Percentiles rank a stretch among this genome's conserved stretches.
Conservation (phyloP, 2,329 filamentous ascomycete species). For the Phoma sp. region DNA sequence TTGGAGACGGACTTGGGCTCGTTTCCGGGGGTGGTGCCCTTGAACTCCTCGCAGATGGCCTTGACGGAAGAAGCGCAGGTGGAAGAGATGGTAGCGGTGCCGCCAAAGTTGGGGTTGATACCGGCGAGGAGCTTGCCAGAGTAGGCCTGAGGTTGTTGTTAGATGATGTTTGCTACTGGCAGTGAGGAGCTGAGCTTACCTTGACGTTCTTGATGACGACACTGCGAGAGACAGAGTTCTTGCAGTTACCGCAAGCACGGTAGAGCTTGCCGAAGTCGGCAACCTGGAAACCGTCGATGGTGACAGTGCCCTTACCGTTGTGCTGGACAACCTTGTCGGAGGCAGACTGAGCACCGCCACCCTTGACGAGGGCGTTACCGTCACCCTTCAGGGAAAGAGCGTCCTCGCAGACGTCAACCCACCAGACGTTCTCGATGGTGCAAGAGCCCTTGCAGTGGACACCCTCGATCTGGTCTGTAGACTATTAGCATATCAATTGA, state of each 20-base stretch:
- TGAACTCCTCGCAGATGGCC: conserved; percentile 46
- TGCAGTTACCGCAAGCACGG: conserved; percentile 58
- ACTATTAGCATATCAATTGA: neutral
- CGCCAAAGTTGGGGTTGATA: conserved; percentile 62
- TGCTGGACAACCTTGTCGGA: conserved; percentile 55
- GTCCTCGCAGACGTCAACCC: conserved; percentile 53
- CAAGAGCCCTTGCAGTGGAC: conserved; percentile 61
- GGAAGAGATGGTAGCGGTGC: conserved; percentile 55
- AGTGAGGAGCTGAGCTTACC: conserved; percentile 47
- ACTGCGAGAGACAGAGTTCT: conserved; percentile 56
- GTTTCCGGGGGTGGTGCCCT: conserved; percentile 39
- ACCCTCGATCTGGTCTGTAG: conserved; percentile 55
- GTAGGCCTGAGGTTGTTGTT: conserved; percentile 32
- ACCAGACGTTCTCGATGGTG: conserved; percentile 58
- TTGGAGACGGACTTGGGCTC: conserved; percentile 41
- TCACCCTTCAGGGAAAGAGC: conserved; percentile 48
- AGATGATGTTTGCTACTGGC: neutral
- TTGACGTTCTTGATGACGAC: conserved; percentile 56
- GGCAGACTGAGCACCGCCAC: conserved; percentile 51
- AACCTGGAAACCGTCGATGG: conserved; percentile 47
- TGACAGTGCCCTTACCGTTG: conserved; percentile 48
- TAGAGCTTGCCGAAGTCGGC: conserved; percentile 54
- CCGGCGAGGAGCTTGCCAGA: conserved; percentile 55
- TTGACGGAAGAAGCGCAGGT: conserved; percentile 41
- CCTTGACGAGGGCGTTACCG: conserved; percentile 49